Conservation (phyloP, 768 basidiomycete species). For the Lactarius indigo region DNA sequence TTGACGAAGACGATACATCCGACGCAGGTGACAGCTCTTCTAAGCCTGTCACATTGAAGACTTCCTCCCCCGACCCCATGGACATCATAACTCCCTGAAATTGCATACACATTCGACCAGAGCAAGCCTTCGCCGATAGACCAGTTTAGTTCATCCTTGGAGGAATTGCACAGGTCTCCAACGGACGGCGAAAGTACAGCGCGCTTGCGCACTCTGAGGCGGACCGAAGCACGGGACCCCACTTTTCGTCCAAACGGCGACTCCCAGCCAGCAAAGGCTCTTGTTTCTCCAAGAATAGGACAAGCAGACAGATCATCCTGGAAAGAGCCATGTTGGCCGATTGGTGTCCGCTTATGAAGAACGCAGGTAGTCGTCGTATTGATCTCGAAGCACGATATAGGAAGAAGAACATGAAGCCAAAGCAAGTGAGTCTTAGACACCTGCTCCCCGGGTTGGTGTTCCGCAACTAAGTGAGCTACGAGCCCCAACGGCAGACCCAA, state of each 20-base stretch:
- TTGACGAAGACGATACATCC: constrained; percentile 11
- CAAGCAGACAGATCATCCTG: background rate
- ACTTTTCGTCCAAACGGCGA: background rate
- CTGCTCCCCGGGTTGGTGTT: background rate
- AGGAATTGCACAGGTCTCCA: background rate
- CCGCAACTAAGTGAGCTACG: constrained; percentile 4
- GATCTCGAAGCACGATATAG: constrained; percentile 1
- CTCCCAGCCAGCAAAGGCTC: background rate
- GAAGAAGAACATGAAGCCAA: constrained; percentile 15
- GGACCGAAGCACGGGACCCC: background rate
- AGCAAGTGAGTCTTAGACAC: constrained; percentile 7
- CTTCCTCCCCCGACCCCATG: constrained; percentile 17
- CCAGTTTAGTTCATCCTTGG: constrained; percentile 2
- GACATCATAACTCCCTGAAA: background rate
- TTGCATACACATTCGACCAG: constrained; percentile 11
- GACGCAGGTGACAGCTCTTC: background rate
- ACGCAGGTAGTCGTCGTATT: background rate
- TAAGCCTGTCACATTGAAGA: background rate
- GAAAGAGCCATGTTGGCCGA: background rate
- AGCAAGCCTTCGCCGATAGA: constrained; percentile 7
- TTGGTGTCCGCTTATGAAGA: background rate
- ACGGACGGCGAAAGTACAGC: constrained; percentile 14
- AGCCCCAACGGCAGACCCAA: background rate
- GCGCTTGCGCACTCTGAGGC: constrained; percentile 8
- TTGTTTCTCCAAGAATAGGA: background rate